These are phyloP conservation scores for Apiotrichum sp. DNA, from an alignment of 1,284 basidiomycete genomes.

Conservation along the genomic window DNA sequence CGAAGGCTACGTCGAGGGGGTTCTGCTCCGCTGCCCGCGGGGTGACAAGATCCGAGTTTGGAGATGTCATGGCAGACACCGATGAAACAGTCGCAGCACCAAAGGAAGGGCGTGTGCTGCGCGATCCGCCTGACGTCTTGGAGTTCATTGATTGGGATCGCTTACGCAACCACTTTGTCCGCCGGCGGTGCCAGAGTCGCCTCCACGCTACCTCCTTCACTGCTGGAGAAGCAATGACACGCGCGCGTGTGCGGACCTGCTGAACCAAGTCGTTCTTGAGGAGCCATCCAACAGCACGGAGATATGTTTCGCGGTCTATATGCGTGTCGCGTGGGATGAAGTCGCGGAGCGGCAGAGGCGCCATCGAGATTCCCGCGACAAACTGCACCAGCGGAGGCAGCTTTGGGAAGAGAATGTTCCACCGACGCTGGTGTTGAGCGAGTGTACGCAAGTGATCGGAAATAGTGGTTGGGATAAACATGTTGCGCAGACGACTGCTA, in stretches of 20 bases:
- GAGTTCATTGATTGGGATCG: conserved; percentile 7
- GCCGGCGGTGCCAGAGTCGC: conserved; percentile 32
- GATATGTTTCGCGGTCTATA: conserved; percentile 57
- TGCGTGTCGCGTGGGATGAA: conserved; percentile 28
- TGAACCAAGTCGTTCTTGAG: conserved; percentile 77
- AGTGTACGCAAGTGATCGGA: conserved; percentile 57
- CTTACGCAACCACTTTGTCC: conserved; percentile 30
- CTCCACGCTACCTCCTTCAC: conserved; percentile 58
- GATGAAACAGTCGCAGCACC: conserved; percentile 1
- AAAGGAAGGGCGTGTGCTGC: conserved; percentile 5
- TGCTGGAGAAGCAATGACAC: conserved; percentile 69
- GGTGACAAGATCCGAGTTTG: neutral
- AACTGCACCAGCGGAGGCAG: conserved; percentile 68
- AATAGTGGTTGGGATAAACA: conserved; percentile 68
- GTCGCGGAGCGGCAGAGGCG: conserved; percentile 58
- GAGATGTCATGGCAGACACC: neutral
- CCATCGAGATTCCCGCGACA: conserved; percentile 63
- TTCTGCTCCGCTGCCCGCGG: neutral
- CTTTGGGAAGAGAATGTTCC: conserved; percentile 60
- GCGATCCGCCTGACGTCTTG: neutral
- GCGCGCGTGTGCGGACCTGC: conserved; percentile 76
- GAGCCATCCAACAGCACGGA: conserved; percentile 86
- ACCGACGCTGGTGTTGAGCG: conserved; percentile 55
- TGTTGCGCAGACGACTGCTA: conserved; percentile 70
- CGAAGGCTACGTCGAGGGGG: conserved; percentile 5